phyloP scores from a whole-genome alignment of 345 rosid species.

The Clarkia xantiana region DNA sequence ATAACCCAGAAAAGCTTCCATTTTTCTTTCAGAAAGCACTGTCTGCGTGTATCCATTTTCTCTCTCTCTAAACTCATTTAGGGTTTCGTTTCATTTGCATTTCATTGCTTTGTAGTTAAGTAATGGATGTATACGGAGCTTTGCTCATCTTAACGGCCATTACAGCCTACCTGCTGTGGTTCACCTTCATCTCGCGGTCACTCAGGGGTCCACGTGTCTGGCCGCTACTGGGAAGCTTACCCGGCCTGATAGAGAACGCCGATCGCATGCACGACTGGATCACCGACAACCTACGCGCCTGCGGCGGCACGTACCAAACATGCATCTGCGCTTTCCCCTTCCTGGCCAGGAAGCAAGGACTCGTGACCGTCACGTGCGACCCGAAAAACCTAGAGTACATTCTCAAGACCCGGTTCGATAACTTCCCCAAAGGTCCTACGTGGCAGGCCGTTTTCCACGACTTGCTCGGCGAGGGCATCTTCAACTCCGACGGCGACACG shows the following conservation, averaged over 20 bases:
- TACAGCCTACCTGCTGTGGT: constrained; percentile 76
- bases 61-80: no score
- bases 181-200: constrained; percentile 74
- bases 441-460: constrained; percentile 96
- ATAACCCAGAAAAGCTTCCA: no score
- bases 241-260: constrained; percentile 73
- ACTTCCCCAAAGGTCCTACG: constrained; percentile 94
- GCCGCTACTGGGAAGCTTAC: constrained; percentile 85
- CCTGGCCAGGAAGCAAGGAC: constrained; percentile 73
- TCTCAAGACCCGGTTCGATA: constrained; percentile 68
- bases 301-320: constrained; percentile 96
- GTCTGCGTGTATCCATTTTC: no score
- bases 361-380: constrained; percentile 94
- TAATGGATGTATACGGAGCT: constrained; percentile 55
- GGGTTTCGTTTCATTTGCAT: no score
- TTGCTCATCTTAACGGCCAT: constrained; percentile 48
- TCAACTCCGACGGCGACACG: constrained; percentile 85
- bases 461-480: constrained; percentile 82
- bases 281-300: constrained; percentile 78
- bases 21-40: no score
- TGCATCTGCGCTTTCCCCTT: constrained; percentile 87
- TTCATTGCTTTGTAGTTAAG: no score
- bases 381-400: constrained; percentile 81
- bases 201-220: constrained; percentile 82
- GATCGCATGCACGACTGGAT: constrained; percentile 98